Base-by-base conservation (phyloP, 1,139 yeast species). In the Kodamaea sp. region DNA sequence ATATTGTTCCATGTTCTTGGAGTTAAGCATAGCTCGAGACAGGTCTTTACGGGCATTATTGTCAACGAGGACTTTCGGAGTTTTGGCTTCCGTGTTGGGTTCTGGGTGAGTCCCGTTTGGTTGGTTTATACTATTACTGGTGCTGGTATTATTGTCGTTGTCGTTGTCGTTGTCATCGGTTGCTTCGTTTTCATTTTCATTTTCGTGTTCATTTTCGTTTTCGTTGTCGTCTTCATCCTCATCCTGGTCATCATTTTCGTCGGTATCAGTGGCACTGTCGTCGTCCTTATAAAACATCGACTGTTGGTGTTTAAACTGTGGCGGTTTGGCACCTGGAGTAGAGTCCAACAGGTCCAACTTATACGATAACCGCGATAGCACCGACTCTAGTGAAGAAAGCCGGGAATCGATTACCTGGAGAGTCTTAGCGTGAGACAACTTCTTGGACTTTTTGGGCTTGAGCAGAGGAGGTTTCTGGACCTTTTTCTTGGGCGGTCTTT, bases 381-480 rank as follows among this genome's bases (percentile, higher is more conserved):
- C 53, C n/a, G 40, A 41, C 35, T 61, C 67, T 15, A 62, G 42
- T 14, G 47, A 43, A 1, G 50, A 43, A 28, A 61, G 42, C 24
- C 66, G 31, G 6, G 44, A 25, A 34, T 60, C 61, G 44, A 61
- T 44, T 14, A 37, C 15, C 11, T 48, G 44, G 23, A 59, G 37
- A 8, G 49, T 39, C 26, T 47, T 41, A 2, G 32, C 21, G 18
- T 32, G 44, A 7, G 39, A 23, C 7, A 31, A 28, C 16, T 37
- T 24, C 22, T 26, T 24, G 23, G 12, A 11, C 20, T 24, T n/a
- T 10, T 11, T 11, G 29, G 22, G 16, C 24, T 18, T 10, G 12
- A 12, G 4, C 26, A 11, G 29, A 19, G 11, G 19, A 5, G 16
- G 24, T 10, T 24, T 24, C 7, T 21, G 14, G 20, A 30, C 29